A percentile compares a stretch with the other conserved stretches of the same genome.
Conservation (phyloP, 1,284 basidiomycete genomes). For the Fomitopsis schrenkii region DNA sequence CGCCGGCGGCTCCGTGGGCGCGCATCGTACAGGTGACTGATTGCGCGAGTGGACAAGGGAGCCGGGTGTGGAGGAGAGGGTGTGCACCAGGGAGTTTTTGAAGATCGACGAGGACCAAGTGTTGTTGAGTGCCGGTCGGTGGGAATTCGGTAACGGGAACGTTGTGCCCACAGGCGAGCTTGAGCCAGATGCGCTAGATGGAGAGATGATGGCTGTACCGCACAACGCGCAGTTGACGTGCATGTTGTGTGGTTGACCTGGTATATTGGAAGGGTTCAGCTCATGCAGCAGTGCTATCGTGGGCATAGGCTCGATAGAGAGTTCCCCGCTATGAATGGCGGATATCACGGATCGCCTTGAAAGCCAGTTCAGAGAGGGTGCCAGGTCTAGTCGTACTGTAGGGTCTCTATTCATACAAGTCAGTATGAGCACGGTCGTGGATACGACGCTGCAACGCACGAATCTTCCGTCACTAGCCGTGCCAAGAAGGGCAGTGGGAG, state of each 20-base stretch:
- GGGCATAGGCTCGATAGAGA: constrained; percentile 85
- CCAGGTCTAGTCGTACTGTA: constrained; percentile 88
- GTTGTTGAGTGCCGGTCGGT: constrained; percentile 25
- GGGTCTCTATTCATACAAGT: constrained; percentile 63
- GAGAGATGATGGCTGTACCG: constrained; percentile 49
- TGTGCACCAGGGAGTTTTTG: constrained; percentile 42
- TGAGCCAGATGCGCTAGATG: constrained; percentile 8
- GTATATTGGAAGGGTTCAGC: constrained; percentile 37
- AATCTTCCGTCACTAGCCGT: constrained; percentile 82
- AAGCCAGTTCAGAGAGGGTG: constrained; percentile 92
- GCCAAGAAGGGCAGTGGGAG: constrained; percentile 82
- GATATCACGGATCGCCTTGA: constrained; percentile 82
- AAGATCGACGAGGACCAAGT: constrained; percentile 57
- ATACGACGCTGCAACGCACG: constrained; percentile 50
- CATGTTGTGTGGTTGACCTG: constrained; percentile 34
- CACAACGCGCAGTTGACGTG: constrained; percentile 69
- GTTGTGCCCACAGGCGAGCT: constrained; percentile 15
- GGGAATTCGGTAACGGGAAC: constrained; percentile 26
- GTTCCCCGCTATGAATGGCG: constrained; percentile 85
- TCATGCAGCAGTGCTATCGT: constrained; percentile 52
- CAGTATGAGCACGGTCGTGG: constrained; percentile 7
- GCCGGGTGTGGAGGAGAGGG: constrained; percentile 24
- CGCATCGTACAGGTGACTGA: constrained; percentile 28
- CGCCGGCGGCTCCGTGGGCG: constrained; percentile 17
- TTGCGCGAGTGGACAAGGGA: constrained; percentile 19